Evolutionary conservation across 495 filamentous ascomycete genomes (phyloP).

Genomic region (Sporormia fimetaria): DNA sequence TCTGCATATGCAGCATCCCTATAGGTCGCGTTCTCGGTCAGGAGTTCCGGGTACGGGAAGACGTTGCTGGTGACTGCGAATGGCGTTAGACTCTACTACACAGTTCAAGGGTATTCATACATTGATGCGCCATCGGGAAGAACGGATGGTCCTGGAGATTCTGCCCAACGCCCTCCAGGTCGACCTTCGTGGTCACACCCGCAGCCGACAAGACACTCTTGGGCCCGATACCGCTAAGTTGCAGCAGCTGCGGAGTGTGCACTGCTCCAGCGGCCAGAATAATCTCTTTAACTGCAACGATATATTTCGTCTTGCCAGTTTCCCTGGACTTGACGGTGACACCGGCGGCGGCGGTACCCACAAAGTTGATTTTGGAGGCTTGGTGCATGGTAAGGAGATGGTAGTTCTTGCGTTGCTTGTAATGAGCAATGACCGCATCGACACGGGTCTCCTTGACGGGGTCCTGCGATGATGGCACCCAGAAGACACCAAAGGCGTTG

Average conservation of each 20-base stretch:
- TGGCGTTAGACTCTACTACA: too few species aligned
- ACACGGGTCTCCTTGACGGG: background rate
- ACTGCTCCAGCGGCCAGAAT: constrained; percentile 23
- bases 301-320: background rate
- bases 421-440: constrained; percentile 4
- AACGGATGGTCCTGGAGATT: constrained; percentile 12
- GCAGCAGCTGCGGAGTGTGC: constrained; percentile 8
- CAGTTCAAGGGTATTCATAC: background rate
- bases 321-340: background rate
- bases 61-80: background rate
- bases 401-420: constrained; percentile 9
- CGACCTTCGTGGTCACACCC: background rate
- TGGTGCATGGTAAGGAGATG: constrained; percentile 1
- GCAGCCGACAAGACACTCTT: constrained; percentile 5
- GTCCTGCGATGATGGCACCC: constrained; percentile 4
- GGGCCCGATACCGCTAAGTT: constrained; percentile 9
- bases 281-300: constrained; percentile 43
- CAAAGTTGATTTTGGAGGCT: constrained; percentile 1
- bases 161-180: constrained; percentile 10
- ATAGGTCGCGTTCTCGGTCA: background rate
- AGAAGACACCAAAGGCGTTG: too few species aligned
- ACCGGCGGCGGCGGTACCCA: background rate
- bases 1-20: background rate
- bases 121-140: background rate
- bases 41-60: background rate